phyloP scores from a whole-genome alignment of 257 asterid genomes.

The Solanum habrochaites region DNA sequence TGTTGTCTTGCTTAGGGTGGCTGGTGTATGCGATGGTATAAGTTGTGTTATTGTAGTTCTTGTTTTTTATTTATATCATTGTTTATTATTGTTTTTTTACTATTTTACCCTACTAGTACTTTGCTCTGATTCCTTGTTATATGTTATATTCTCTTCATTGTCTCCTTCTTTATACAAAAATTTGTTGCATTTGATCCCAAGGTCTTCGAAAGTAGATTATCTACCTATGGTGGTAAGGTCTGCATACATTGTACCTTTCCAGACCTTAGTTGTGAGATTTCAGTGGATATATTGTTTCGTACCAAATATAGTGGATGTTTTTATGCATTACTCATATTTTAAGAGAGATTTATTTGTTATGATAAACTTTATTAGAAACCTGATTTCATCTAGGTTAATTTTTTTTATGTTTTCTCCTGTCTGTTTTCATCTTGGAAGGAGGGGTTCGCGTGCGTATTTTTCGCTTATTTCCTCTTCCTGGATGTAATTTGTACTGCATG shows the following conservation, averaged over 20 bases:
- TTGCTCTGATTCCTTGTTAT: neutral
- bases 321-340: neutral
- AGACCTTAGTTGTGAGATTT: neutral
- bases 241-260: neutral
- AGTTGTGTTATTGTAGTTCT: neutral
- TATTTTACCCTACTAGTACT: neutral
- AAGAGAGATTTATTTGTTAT: neutral
- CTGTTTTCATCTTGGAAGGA: slow-evolving; percentile 49
- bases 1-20: neutral
- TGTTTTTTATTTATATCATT: neutral
- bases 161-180: neutral
- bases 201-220: neutral
- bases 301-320: neutral
- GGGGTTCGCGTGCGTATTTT: slow-evolving; percentile 72
- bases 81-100: neutral
- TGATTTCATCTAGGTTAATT: slow-evolving; percentile 46
- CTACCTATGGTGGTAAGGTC: neutral
- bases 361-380: slow-evolving; percentile 6
- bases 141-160: neutral
- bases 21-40: neutral
- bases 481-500: slow-evolving; percentile 69
- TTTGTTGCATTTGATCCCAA: neutral
- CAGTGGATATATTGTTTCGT: neutral
- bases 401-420: slow-evolving; percentile 37
- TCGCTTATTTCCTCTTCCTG: slow-evolving; percentile 65